These are phyloP conservation scores for Solanum habrochaites DNA, from an alignment of 257 asterid species.

Conservation along the genomic window DNA sequence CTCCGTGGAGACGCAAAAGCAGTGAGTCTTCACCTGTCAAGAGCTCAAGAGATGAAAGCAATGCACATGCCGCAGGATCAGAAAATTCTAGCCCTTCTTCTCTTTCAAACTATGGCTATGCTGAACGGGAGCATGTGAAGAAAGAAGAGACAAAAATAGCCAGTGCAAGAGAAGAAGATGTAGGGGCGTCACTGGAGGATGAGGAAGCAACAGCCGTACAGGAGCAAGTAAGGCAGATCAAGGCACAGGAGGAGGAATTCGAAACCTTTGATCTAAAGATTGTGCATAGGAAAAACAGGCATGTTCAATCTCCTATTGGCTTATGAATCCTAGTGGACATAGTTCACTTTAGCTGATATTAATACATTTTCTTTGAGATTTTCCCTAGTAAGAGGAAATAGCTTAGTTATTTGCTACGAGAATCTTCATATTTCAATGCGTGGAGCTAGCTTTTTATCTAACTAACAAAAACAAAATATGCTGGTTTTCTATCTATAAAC, in stretches of 20 bases:
- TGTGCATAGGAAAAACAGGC: slow-evolving; percentile 97
- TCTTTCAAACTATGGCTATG: slow-evolving; percentile 61
- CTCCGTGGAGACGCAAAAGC: slow-evolving; percentile 66
- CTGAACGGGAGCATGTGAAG: slow-evolving; percentile 41
- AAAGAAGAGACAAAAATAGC: slow-evolving; percentile 34
- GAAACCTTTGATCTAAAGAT: slow-evolving; percentile 91
- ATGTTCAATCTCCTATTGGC: slow-evolving; percentile 1
- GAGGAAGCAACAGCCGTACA: slow-evolving; percentile 96
- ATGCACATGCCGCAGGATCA: slow-evolving; percentile 40
- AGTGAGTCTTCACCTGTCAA: slow-evolving; percentile 51
- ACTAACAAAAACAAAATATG: not conserved
- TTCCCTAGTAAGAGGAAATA: not conserved
- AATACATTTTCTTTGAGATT: not conserved
- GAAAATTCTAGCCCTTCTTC: slow-evolving; percentile 80
- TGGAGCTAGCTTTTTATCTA: not conserved
- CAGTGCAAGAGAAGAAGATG: slow-evolving; percentile 50
- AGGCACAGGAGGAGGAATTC: slow-evolving; percentile 96
- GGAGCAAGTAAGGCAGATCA: slow-evolving; percentile 96
- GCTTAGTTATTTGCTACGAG: not conserved
- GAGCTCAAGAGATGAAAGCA: slow-evolving; percentile 59
- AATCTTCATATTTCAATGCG: not conserved
- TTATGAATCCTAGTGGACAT: not conserved
- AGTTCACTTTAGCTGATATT: not conserved
- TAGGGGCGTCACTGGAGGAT: slow-evolving; percentile 60
- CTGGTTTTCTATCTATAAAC: not conserved